phyloP scores from a whole-genome alignment of 257 asterid genomes.

The Echium plantagineum region DNA sequence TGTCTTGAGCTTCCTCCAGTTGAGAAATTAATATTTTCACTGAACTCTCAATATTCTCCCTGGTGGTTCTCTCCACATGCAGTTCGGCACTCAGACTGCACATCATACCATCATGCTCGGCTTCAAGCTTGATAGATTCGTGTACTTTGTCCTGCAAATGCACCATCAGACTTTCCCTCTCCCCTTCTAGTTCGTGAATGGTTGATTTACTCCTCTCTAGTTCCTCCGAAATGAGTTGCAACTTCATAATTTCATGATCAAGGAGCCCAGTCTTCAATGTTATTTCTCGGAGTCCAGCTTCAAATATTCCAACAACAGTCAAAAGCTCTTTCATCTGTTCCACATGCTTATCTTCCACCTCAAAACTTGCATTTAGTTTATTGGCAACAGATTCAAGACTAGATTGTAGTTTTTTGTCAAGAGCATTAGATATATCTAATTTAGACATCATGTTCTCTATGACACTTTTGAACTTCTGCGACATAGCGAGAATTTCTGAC shows the following conservation, averaged over 20 bases:
- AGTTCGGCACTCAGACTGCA: slow-evolving; percentile 38
- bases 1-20: slow-evolving; percentile 30
- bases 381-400: slow-evolving; percentile 59
- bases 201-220: slow-evolving; percentile 32
- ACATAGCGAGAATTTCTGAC: slow-evolving; percentile 53
- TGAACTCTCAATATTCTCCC: slow-evolving; percentile 37
- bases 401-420: slow-evolving; percentile 59
- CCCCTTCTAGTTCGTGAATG: slow-evolving; percentile 36
- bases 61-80: slow-evolving; percentile 31
- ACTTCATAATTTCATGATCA: slow-evolving; percentile 35
- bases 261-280: slow-evolving; percentile 36
- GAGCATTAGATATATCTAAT: slow-evolving; percentile 46
- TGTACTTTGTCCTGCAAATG: slow-evolving; percentile 35
- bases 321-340: slow-evolving; percentile 44
- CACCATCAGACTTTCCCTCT: slow-evolving; percentile 39
- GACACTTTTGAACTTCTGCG: slow-evolving; percentile 45
- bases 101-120: slow-evolving; percentile 43
- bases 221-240: slow-evolving; percentile 51
- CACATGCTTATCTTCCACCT: slow-evolving; percentile 42
- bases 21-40: slow-evolving; percentile 44
- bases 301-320: slow-evolving; percentile 50
- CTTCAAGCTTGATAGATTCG: slow-evolving; percentile 43
- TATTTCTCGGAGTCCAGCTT: slow-evolving; percentile 53
- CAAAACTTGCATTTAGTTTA: slow-evolving; percentile 41
- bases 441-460: slow-evolving; percentile 36